Evolutionary conservation across 1,139 yeast genomes (phyloP).

Genomic region (Debaryomyces subglobosus): DNA sequence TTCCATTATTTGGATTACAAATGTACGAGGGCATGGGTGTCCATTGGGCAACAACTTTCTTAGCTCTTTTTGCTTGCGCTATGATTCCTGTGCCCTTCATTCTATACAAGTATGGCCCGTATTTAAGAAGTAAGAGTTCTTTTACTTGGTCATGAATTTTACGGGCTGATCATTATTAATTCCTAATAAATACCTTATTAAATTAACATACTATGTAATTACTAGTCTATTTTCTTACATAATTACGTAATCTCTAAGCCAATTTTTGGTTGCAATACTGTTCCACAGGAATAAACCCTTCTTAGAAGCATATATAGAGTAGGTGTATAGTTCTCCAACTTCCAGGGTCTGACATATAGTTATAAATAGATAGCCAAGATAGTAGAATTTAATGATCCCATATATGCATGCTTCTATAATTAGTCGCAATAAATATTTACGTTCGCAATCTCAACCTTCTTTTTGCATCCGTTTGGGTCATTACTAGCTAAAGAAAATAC

Average conservation of each 20-base stretch:
- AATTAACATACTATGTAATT: neutral
- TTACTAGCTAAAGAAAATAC: neutral
- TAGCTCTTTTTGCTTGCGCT: slow-evolving; percentile 34
- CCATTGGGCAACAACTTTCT: slow-evolving; percentile 46
- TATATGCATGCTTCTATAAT: slow-evolving; percentile 3
- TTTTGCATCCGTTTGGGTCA: slow-evolving; percentile 3
- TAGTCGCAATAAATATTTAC: slow-evolving; percentile 1
- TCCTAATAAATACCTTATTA: neutral
- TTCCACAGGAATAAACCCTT: neutral
- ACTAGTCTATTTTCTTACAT: neutral
- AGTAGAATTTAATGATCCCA: neutral
- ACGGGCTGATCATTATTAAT: neutral
- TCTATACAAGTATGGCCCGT: slow-evolving; percentile 38
- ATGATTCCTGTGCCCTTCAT: slow-evolving; percentile 43
- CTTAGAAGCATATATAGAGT: neutral
- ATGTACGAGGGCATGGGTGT: slow-evolving; percentile 41
- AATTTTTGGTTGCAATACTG: neutral
- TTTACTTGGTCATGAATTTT: slow-evolving; percentile 18
- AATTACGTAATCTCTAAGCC: neutral
- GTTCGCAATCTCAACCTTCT: neutral
- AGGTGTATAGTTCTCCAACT: neutral
- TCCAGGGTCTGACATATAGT: neutral
- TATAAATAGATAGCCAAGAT: neutral
- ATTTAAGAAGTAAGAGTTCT: slow-evolving; percentile 27
- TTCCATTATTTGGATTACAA: slow-evolving; percentile 41